phyloP scores from a whole-genome alignment of 495 filamentous ascomycete species.

The Penicillium odoratum region DNA sequence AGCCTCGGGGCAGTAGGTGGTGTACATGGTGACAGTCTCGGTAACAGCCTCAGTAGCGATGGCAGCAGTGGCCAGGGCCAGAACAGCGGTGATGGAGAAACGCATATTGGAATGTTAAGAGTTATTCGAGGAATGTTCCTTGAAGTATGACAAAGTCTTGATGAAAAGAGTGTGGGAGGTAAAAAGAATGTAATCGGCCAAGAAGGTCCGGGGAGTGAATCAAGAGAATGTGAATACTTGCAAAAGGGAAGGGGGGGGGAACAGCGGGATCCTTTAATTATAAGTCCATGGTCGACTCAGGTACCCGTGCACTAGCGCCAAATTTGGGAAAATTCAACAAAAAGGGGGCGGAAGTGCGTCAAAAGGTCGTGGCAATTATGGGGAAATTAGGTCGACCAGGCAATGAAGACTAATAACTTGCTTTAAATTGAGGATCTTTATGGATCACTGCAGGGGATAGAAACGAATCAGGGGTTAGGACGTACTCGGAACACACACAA shows the following conservation, averaged over 20 bases:
- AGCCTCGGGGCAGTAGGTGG: constrained; percentile 81
- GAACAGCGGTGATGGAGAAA: constrained; percentile 76
- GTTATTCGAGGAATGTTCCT: constrained; percentile 24
- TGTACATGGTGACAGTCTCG: constrained; percentile 75
- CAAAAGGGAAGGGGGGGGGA: constrained; percentile 15
- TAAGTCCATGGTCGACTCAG: constrained; percentile 23
- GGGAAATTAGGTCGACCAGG: constrained; percentile 8
- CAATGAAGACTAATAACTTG: not conserved
- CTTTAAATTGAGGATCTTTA: not conserved
- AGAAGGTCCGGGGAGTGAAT: constrained; percentile 28
- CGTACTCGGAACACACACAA: constrained; percentile 4
- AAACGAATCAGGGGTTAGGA: not conserved
- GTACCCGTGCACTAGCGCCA: constrained; percentile 28
- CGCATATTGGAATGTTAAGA: constrained; percentile 68
- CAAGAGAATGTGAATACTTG: constrained; percentile 28
- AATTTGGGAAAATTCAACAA: not conserved
- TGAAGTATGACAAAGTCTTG: constrained; percentile 12
- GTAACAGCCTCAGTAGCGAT: constrained; percentile 62
- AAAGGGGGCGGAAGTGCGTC: not conserved
- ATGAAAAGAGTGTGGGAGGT: constrained; percentile 25
- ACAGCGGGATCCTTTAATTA: constrained; percentile 16
- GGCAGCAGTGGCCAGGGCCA: constrained; percentile 60
- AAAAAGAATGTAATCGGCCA: constrained; percentile 57
- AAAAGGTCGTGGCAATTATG: constrained; percentile 5
- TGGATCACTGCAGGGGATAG: constrained; percentile 2